Base-by-base conservation (phyloP, 495 filamentous ascomycete genomes). In the Pseudevernia furfuracea region DNA sequence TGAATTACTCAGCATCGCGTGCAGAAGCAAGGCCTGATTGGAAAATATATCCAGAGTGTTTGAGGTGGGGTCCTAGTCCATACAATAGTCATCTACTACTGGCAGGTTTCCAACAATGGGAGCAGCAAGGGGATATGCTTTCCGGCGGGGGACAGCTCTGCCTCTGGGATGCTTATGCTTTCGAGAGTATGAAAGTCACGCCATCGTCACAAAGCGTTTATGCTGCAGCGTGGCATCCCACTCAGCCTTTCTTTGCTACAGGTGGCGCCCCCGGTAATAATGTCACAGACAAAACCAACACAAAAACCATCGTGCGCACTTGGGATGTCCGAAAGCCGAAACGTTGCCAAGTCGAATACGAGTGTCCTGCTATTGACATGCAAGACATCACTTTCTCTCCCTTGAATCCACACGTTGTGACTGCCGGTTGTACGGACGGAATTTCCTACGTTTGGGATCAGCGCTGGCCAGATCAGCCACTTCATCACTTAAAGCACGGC, bases 361-460 rank as follows among this genome's bases (percentile, higher is more conserved):
- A 95, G 64, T 96, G 90, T 69, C 77, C 82, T 23, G 93, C 94
- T 0, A 67, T 82, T 0, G 94, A 98, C 72, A 91, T 97, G 69
- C 97, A 97, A 68, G 90, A 92, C 68, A 79, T 97, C 8, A 84
- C 86, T 7, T 80, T 77, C 60, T 77, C 74, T 64, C 77, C 75
- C 0, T 66, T 74, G 59, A 71, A 78, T 59, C 58, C 81, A 49
- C 78, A 81, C 34, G 87, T 92, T 66, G 71, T 96, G 37, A 88
- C 91, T 2, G 89, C 89, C 6, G 89, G 89, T 15, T 94, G 91
- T 69, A 98, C 94, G 0, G 84, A 93, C 71, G 88, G 91, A 3
- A 84, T 79, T 9, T 88, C 87, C 0, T 92, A 95, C 69, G 81
- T 97, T 4, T 98, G 90, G 89, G 94, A 98, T 70, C 78, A 80